These are phyloP conservation scores for Lentinus tigrinus DNA, from an alignment of 768 basidiomycete genomes.

Conservation along the genomic window DNA sequence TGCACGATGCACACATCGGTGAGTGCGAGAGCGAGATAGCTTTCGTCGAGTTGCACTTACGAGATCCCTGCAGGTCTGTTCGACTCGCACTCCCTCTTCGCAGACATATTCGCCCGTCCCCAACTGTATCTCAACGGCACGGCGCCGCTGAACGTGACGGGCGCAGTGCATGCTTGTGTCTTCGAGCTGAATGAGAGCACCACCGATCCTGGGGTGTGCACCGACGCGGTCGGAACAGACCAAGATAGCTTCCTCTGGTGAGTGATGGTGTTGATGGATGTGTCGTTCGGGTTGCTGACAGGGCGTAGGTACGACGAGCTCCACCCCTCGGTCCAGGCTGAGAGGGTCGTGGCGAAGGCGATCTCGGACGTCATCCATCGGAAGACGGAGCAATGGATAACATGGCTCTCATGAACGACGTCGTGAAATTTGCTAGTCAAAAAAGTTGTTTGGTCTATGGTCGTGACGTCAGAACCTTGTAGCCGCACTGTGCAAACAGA, in stretches of 20 bases:
- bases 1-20: slow-evolving; percentile 57
- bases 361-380: slow-evolving; percentile 49
- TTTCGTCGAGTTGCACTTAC: no score
- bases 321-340: slow-evolving; percentile 59
- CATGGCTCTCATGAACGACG: slow-evolving; percentile 37
- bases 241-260: slow-evolving; percentile 60
- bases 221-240: slow-evolving; percentile 40
- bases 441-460: no score
- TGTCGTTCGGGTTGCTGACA: neutral
- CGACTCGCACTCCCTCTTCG: slow-evolving; percentile 59
- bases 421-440: neutral
- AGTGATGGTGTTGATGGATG: slow-evolving; percentile 20
- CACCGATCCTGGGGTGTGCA: slow-evolving; percentile 32
- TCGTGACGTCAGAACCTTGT: no score
- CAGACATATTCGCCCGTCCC: slow-evolving; percentile 56
- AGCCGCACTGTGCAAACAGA: no score
- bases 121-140: slow-evolving; percentile 60
- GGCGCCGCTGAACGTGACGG: slow-evolving; percentile 57
- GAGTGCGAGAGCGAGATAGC: neutral
- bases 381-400: slow-evolving; percentile 43
- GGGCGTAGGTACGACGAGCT: slow-evolving; percentile 49
- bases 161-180: slow-evolving; percentile 48
- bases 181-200: slow-evolving; percentile 36
- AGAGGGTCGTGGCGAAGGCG: slow-evolving; percentile 51
- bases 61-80: slow-evolving; percentile 44